A percentile compares a stretch with the other conserved stretches of the same genome.
phyloP scores from a whole-genome alignment of 2,329 filamentous ascomycete genomes.

The Zymoseptoria pseudotritici region DNA sequence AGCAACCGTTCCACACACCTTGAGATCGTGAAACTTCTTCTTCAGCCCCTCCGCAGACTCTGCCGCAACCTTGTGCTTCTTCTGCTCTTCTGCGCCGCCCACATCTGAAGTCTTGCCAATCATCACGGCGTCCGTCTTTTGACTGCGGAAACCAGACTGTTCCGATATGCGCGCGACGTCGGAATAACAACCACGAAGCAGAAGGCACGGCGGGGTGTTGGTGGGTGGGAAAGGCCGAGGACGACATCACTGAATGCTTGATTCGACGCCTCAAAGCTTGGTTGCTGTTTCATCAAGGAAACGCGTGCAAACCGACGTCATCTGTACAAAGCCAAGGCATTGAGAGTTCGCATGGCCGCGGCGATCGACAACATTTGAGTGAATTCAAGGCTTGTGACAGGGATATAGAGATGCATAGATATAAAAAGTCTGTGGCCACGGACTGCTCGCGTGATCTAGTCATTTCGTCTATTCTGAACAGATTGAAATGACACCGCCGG shows the following conservation, averaged over 20 bases:
- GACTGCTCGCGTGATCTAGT: no score
- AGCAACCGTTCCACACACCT: conserved; percentile 5
- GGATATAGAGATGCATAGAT: neutral
- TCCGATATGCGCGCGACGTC: neutral
- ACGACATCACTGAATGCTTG: neutral
- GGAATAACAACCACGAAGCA: neutral
- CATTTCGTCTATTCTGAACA: no score
- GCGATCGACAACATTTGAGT: neutral
- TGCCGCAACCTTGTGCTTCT: conserved; percentile 6
- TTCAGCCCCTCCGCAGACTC: conserved; percentile 14
- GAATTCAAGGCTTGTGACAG: neutral
- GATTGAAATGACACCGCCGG: no score
- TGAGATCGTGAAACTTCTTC: conserved; percentile 18
- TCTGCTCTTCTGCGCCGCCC: conserved; percentile 14
- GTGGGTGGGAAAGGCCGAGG: neutral
- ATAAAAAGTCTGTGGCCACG: neutral
- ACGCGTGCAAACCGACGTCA: neutral
- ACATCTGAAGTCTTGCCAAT: conserved; percentile 16
- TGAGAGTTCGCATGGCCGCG: neutral
- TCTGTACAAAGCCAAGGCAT: neutral
- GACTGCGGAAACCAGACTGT: neutral
- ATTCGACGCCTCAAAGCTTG: conserved; percentile 1
- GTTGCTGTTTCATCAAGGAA: neutral
- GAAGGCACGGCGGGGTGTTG: neutral
- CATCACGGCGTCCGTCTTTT: conserved; percentile 7